phyloP scores from a whole-genome alignment of 139 green algal species.

The Pseudopediastrum boryanum region DNA sequence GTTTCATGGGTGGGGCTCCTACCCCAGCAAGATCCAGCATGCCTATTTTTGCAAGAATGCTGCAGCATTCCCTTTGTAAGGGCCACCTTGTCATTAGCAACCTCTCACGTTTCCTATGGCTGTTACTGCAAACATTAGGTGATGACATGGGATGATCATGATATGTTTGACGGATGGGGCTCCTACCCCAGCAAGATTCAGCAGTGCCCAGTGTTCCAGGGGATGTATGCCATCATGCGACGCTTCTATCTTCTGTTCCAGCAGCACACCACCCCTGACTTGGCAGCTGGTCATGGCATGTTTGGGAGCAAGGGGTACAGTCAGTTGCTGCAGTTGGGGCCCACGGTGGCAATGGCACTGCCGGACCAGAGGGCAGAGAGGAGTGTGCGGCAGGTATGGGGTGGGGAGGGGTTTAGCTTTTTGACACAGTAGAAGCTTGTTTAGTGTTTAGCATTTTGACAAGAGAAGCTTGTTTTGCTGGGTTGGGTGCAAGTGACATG shows the following conservation, averaged over 20 bases:
- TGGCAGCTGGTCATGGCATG: not conserved
- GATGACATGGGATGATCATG: too few species aligned
- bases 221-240: not conserved
- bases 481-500: too few species aligned
- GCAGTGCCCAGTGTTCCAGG: constrained; percentile 57
- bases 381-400: not conserved
- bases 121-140: too few species aligned
- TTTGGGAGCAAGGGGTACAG: constrained; percentile 6
- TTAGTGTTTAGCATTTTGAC: too few species aligned
- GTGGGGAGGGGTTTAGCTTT: too few species aligned
- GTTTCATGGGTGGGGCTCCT: constrained; percentile 66
- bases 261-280: constrained; percentile 2
- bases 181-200: constrained; percentile 57
- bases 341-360: not conserved
- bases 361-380: constrained; percentile 2
- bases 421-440: too few species aligned
- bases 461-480: too few species aligned
- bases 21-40: constrained; percentile 51
- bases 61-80: too few species aligned
- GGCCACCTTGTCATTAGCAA: too few species aligned
- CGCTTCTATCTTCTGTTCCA: constrained; percentile 22
- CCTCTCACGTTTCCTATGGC: too few species aligned
- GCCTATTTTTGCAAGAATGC: too few species aligned
- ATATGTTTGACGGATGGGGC: constrained; percentile 69
- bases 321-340: not conserved